phyloP scores from a whole-genome alignment of 2,329 filamentous ascomycete species.

The Clonostachys rhizophaga region DNA sequence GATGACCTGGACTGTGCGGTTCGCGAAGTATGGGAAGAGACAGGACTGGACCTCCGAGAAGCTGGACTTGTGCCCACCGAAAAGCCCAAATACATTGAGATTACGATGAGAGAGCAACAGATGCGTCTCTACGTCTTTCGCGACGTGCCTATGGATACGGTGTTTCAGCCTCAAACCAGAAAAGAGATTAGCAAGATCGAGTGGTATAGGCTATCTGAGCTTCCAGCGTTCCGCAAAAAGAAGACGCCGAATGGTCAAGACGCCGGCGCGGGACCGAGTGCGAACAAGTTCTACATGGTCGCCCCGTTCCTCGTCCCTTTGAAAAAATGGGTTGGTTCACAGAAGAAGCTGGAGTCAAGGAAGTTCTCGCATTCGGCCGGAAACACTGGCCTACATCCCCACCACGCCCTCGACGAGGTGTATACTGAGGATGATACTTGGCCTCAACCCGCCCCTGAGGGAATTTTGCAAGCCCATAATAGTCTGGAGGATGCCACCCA shows the following conservation, averaged over 20 bases:
- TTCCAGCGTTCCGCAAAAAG: constrained; percentile 78
- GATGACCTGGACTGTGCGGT: constrained; percentile 90
- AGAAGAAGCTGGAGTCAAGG: constrained; percentile 65
- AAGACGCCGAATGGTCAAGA: constrained; percentile 39
- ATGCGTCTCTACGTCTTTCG: constrained; percentile 90
- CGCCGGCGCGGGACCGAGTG: constrained; percentile 51
- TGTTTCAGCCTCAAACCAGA: constrained; percentile 84
- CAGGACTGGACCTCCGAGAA: constrained; percentile 75
- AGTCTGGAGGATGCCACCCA: constrained; percentile 44
- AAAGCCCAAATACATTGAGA: constrained; percentile 77
- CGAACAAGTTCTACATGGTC: constrained; percentile 97
- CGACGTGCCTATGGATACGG: constrained; percentile 78
- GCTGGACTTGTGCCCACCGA: constrained; percentile 73
- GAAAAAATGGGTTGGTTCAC: constrained; percentile 85
- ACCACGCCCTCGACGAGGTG: constrained; percentile 43
- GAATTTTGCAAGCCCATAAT: constrained; percentile 24
- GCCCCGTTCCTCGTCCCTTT: constrained; percentile 83
- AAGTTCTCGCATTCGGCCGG: constrained; percentile 33
- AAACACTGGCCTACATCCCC: constrained; percentile 35
- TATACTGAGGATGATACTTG: constrained; percentile 59
- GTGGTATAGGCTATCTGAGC: constrained; percentile 87
- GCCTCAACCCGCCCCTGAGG: constrained; percentile 26
- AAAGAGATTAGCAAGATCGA: constrained; percentile 97
- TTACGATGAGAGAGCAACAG: constrained; percentile 89
- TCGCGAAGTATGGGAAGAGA: constrained; percentile 94